A percentile compares a stretch with the other conserved stretches of the same genome.
phyloP scores from a whole-genome alignment of 2,329 filamentous ascomycete species.

The Sporothrix dimorphospora region DNA sequence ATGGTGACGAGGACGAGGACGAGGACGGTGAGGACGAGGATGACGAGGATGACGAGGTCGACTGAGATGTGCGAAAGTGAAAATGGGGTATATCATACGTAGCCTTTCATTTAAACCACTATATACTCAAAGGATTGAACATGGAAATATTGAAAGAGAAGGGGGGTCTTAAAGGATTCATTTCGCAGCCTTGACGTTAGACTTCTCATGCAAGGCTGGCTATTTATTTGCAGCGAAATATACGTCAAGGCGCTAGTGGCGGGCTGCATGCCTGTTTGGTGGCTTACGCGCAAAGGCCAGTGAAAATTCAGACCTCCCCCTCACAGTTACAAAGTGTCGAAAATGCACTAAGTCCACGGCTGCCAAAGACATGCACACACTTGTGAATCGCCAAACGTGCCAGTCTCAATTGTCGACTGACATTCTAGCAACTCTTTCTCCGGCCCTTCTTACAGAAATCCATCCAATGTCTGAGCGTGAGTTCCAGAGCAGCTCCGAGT shows the following conservation, averaged over 20 bases:
- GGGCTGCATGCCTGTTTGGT: constrained; percentile 19
- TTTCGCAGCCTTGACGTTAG: neutral
- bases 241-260: constrained; percentile 19
- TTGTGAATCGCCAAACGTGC: constrained; percentile 1
- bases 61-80: constrained; percentile 34
- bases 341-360: constrained; percentile 17
- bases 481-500: constrained; percentile 41
- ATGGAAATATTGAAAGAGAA: neutral
- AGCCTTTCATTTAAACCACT: neutral
- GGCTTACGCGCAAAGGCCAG: neutral
- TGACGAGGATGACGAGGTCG: constrained; percentile 38
- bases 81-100: neutral
- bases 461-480: constrained; percentile 29
- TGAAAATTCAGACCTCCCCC: constrained; percentile 27
- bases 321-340: neutral
- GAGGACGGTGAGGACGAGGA: constrained; percentile 53
- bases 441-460: neutral
- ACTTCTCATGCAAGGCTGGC: too few species aligned
- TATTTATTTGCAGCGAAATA: neutral
- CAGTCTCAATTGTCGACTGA: neutral
- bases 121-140: neutral
- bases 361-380: neutral
- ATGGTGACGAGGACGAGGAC: constrained; percentile 62
- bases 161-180: neutral
- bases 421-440: neutral